phyloP scores from a whole-genome alignment of 2,329 filamentous ascomycete species.

The Pleurostoma richardsiae region DNA sequence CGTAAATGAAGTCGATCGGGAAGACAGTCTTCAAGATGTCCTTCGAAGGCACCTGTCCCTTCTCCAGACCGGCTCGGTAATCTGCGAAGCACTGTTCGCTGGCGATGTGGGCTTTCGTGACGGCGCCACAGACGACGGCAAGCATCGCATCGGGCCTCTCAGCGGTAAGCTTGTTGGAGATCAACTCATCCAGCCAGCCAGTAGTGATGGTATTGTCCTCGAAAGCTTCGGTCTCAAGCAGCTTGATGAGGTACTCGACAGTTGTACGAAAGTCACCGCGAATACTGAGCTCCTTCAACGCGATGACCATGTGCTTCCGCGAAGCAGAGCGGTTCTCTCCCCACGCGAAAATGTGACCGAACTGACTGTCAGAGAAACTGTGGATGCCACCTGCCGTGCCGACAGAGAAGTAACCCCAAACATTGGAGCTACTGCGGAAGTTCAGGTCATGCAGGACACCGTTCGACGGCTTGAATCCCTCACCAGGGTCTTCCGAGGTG shows the following conservation, averaged over 20 bases:
- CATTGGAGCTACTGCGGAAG: slow-evolving; percentile 97
- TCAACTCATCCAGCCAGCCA: slow-evolving; percentile 97
- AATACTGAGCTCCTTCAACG: slow-evolving; percentile 97
- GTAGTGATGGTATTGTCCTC: slow-evolving; percentile 99
- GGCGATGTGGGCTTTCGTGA: slow-evolving; percentile 91
- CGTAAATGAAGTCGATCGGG: slow-evolving; percentile 97
- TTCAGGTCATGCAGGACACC: slow-evolving; percentile 99
- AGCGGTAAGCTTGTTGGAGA: slow-evolving; percentile 94
- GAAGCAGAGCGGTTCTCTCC: slow-evolving; percentile 96
- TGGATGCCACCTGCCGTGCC: slow-evolving; percentile 95
- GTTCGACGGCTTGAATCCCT: slow-evolving; percentile 98
- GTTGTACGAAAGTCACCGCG: slow-evolving; percentile 98
- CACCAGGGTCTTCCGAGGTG: slow-evolving; percentile 96
- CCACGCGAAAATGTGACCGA: slow-evolving; percentile 98
- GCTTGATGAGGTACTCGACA: slow-evolving; percentile 97
- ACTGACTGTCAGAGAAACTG: slow-evolving; percentile 98
- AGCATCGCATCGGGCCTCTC: slow-evolving; percentile 91
- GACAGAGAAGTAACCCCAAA: slow-evolving; percentile 99
- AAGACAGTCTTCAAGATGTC: slow-evolving; percentile 98
- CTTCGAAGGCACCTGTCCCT: slow-evolving; percentile 95
- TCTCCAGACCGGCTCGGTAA: slow-evolving; percentile 85
- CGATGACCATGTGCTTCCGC: slow-evolving; percentile 98
- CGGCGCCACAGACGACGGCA: slow-evolving; percentile 91
- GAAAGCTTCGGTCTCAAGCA: slow-evolving; percentile 95
- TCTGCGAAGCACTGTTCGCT: slow-evolving; percentile 84